Percentiles rank a stretch among this genome's conserved stretches.
phyloP scores from a whole-genome alignment of 306 rosid genomes.

The Hippophae tibetana region DNA sequence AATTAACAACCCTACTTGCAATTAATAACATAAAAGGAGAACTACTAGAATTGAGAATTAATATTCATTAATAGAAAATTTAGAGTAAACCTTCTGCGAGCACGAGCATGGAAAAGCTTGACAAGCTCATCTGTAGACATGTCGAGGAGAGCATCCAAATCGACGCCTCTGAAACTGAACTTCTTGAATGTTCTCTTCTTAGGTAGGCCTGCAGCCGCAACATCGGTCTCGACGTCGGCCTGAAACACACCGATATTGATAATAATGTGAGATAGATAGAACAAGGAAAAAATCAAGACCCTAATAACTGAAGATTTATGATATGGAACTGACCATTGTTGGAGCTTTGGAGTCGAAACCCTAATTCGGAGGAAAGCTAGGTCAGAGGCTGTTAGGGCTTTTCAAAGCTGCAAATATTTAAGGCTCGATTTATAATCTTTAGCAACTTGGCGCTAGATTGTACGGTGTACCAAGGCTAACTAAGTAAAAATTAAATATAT shows the following conservation, averaged over 20 bases:
- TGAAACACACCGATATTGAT: conserved; percentile 15
- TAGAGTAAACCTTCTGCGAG: conserved; percentile 58
- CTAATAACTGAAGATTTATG: no score
- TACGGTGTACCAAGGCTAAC: no score
- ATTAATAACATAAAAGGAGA: not conserved
- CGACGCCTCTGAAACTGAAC: conserved; percentile 85
- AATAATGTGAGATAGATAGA: not conserved
- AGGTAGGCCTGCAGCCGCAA: conserved; percentile 44
- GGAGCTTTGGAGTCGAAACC: conserved; percentile 4
- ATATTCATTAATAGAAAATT: not conserved
- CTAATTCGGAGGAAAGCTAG: not conserved
- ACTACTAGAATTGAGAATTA: not conserved
- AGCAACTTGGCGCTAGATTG: not conserved
- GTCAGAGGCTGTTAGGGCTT: not conserved
- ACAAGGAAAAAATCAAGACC: not conserved
- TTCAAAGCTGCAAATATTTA: no score
- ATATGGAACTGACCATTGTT: conserved; percentile 23
- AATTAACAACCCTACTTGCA: conserved; percentile 1
- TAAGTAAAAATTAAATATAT: no score
- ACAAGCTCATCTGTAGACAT: conserved; percentile 86
- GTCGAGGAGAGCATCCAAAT: conserved; percentile 79
- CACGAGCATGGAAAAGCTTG: conserved; percentile 74
- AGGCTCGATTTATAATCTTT: not conserved
- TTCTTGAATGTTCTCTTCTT: conserved; percentile 93
- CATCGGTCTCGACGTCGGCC: conserved; percentile 78